Evolutionary conservation across 176 grass and related monocot genomes (phyloP), one percentile per base, ranked within the genome.

Genomic region (Triticum urartu): DNA sequence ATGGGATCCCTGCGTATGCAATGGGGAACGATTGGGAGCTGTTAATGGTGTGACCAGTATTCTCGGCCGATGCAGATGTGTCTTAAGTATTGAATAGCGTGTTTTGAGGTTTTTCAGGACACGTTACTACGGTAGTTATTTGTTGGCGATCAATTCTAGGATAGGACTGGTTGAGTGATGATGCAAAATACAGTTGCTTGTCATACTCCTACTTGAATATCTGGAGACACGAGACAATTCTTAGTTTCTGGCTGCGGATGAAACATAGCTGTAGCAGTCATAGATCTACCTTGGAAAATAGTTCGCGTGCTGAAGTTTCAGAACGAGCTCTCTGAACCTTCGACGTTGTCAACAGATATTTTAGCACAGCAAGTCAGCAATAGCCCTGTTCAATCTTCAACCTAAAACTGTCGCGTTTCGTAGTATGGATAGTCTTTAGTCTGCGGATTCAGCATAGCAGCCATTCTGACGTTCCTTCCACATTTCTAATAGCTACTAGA

Each of bases 181-280:
- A 47, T 22, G 42, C 38, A 32, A 58, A 84, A 87, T 75, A 68
- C 68, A 38, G 68, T 84, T 84, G 80, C 67, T 68, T 77, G 74
- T 61, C 85, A 5, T 30, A 25, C 60, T 80, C 67, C 25, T 38
- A 18, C 47, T 77, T 20, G 47, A 81, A 66, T 50, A 68, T 11
- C 4, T 56, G 47, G 17, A 77, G 6, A 28, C 20, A 75, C n/a
- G 64, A 33, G 40, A 24, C 80, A 48, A 24, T 36, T 81, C 45
- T 85, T 12, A 26, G 20, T 85, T 33, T 84, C 24, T 67, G 40
- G 20, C 25, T 13, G 45, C 68, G 35, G 76, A n/a, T 75, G 61
- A 34, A 18, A 28, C 35, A 11, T 47, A 47, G 43, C 43, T 12
- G 45, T 80, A 86, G 20, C 56, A 50, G 26, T 80, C 85, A 5